phyloP scores from a whole-genome alignment of 768 basidiomycete genomes.

The Russula dissimulans region DNA sequence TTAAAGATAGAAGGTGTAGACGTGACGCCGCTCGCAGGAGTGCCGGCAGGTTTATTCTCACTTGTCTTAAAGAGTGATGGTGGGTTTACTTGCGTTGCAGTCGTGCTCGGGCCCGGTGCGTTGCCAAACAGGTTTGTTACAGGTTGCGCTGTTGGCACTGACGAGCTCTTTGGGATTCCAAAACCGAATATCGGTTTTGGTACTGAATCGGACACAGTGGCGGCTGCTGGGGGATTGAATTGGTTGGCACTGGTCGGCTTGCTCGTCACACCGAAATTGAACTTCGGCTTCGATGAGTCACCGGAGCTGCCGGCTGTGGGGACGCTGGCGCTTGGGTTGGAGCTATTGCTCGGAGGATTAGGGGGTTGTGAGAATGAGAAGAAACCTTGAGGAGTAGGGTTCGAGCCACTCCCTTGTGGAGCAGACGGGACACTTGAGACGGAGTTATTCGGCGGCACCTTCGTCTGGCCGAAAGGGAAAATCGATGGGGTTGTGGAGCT shows the following conservation, averaged over 20 bases:
- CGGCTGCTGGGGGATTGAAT: slow-evolving; percentile 5
- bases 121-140: slow-evolving; percentile 10
- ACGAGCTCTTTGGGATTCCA: not conserved
- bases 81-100: not conserved
- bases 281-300: slow-evolving; percentile 15
- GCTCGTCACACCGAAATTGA: slow-evolving; percentile 19
- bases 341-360: not conserved
- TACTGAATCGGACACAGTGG: not conserved
- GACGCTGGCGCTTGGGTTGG: slow-evolving; percentile 4
- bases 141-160: not conserved
- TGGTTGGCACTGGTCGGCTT: slow-evolving; percentile 7
- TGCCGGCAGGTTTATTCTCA: not conserved
- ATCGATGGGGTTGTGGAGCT: not conserved
- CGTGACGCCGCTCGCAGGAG: not conserved
- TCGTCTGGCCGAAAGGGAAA: slow-evolving; percentile 4
- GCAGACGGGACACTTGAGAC: slow-evolving; percentile 13
- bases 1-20: not conserved
- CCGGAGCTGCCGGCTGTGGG: not conserved
- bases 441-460: slow-evolving; percentile 9
- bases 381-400: not conserved
- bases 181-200: slow-evolving; percentile 6
- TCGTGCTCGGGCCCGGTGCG: not conserved
- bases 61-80: slow-evolving; percentile 1
- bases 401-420: not conserved
- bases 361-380: slow-evolving; percentile 3